Conservation (phyloP, 2,329 filamentous ascomycete species). For the Bretziella fagacearum region DNA sequence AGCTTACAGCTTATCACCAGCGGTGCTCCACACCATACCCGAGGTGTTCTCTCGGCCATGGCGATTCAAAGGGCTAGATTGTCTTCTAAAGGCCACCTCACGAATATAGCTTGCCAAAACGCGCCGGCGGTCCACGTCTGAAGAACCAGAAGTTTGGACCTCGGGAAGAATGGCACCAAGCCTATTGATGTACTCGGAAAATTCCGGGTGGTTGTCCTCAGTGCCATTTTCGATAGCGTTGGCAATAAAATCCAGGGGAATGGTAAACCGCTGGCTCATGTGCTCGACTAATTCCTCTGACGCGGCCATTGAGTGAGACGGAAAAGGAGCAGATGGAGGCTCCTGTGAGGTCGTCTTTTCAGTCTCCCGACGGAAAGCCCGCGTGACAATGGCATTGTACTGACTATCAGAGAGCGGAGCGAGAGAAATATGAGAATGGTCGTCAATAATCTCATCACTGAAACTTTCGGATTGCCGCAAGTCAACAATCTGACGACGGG, state of each 20-base stretch:
- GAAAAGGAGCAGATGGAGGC: no score
- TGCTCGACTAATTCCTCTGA: background rate
- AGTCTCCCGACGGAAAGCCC: constrained; percentile 4
- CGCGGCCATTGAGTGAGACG: background rate
- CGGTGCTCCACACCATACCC: constrained; percentile 44
- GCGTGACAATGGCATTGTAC: constrained; percentile 4
- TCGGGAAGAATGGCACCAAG: background rate
- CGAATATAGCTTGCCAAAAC: background rate
- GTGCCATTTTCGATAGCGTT: background rate
- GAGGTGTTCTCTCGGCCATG: constrained; percentile 38
- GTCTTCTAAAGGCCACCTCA: background rate
- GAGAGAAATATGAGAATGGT: constrained; percentile 2
- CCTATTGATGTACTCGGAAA: background rate
- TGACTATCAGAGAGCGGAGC: background rate
- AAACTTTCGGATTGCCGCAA: constrained; percentile 35
- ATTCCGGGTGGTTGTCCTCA: background rate
- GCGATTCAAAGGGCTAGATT: background rate
- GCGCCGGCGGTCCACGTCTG: background rate
- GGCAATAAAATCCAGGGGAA: background rate
- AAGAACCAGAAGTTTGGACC: background rate
- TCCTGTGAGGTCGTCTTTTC: no score
- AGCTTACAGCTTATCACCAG: constrained; percentile 43
- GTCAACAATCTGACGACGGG: constrained; percentile 49
- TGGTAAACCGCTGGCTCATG: background rate
- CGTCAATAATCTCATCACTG: constrained; percentile 19